phyloP scores from a whole-genome alignment of 257 asterid genomes.

The Phtheirospermum japonicum region DNA sequence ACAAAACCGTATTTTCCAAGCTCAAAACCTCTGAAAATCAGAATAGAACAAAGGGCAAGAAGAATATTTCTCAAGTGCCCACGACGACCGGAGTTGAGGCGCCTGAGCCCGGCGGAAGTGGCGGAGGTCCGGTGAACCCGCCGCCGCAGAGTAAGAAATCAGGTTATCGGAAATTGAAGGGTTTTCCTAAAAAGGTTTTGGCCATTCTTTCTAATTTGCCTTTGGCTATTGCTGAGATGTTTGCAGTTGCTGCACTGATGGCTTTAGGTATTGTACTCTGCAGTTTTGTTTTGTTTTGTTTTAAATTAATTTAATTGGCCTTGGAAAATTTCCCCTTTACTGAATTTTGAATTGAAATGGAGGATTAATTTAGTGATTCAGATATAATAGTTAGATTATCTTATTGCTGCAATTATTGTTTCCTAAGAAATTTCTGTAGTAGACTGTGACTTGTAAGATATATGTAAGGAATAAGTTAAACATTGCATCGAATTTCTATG shows the following conservation, averaged over 20 bases:
- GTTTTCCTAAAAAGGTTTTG: constrained; percentile 48
- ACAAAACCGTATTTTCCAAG: constrained; percentile 37
- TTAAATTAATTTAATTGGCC: background rate
- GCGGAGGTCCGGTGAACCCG: constrained; percentile 28
- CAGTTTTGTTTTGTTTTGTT: background rate
- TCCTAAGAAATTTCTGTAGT: background rate
- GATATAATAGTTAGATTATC: background rate
- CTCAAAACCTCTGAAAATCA: constrained; percentile 42
- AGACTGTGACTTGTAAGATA: background rate
- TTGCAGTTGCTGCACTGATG: constrained; percentile 72
- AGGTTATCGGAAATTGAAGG: constrained; percentile 36
- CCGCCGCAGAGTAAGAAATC: constrained; percentile 35
- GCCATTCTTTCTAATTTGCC: constrained; percentile 67
- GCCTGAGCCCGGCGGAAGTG: constrained; percentile 53
- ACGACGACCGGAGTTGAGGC: constrained; percentile 38
- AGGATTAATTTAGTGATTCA: background rate
- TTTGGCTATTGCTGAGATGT: constrained; percentile 80
- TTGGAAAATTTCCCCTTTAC: constrained; percentile 2
- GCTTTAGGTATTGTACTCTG: constrained; percentile 58
- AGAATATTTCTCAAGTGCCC: constrained; percentile 31
- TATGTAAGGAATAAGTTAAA: background rate
- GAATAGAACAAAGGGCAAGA: constrained; percentile 23
- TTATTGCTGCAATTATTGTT: background rate
- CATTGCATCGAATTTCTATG: background rate
- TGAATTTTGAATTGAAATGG: constrained; percentile 14